Evolutionary conservation across 345 rosid genomes (phyloP).

Genomic region (Eucalyptus polybractea): DNA sequence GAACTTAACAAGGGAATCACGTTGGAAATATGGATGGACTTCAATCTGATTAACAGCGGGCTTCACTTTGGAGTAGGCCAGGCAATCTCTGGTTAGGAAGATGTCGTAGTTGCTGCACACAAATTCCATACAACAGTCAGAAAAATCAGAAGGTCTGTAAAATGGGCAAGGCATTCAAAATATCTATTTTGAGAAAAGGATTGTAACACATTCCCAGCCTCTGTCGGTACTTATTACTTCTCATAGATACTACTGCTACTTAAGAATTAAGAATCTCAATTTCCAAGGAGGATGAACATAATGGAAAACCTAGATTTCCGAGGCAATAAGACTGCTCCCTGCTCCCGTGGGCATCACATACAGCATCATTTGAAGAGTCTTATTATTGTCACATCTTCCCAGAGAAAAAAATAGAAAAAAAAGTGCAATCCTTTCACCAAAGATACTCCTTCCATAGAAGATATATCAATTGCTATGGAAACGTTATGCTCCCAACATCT

Average conservation of each 20-base stretch:
- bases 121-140: not conserved
- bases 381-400: not conserved
- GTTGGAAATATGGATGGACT: conserved; percentile 89
- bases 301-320: not conserved
- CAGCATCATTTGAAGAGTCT: not conserved
- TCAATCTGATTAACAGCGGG: conserved; percentile 97
- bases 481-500: not conserved
- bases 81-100: conserved; percentile 79
- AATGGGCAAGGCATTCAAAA: not conserved
- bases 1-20: conserved; percentile 77
- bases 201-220: not conserved
- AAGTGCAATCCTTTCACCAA: not conserved
- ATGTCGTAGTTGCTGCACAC: conserved; percentile 74
- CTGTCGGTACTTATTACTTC: not conserved
- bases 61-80: conserved; percentile 86
- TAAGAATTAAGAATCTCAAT: not conserved
- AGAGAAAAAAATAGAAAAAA: not conserved
- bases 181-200: not conserved
- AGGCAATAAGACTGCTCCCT: not conserved
- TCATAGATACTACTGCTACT: not conserved
- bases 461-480: not conserved
- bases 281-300: not conserved
- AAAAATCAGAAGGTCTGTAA: not conserved
- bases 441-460: not conserved
- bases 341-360: not conserved